Evolutionary conservation across 805 yeast genomes (phyloP), one percentile per base, ranked within the genome.

Genomic region (Cyberlindnera subsufficiens): DNA sequence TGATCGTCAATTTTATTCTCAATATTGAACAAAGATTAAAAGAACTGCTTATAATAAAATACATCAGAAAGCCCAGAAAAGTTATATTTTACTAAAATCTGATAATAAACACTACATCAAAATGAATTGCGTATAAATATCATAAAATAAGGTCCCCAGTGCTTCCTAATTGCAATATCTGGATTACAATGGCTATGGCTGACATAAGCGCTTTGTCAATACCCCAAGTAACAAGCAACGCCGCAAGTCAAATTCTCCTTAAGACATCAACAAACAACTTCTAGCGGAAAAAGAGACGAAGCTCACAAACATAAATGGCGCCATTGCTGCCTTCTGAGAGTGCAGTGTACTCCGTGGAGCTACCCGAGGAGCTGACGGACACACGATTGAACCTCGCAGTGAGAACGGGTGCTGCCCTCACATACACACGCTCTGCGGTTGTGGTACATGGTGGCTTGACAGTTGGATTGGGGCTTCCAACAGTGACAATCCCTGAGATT

Each of bases 381-480:
- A 76, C 75, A 43, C 65, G 84, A 25, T 57, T 70, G 35, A 71
- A 77, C 43, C 63, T 83, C 46, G 78, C 77, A 42, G 74, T 74
- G 37, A 68, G 91, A 43, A 80, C 88, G 1, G 93, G 93, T 14
- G 76, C 87, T 2, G 77, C 87, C 0, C 64, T 79, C 2, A 65
- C 73, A 1, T 66, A 80, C 20, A 68, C 73, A 31, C 74, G 79
- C 51, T 82, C 90, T 6, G 67, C 78, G 39, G 67, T 84, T 1
- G 72, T 80, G 27, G 80, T 77, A 0, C 77, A 68, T 56, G 91
- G 90, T n/a, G 93, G 93, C 0, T 61, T 81, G 15, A 74, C 79
- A 0, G 60, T 79, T 9, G 84, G 82, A 1, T 54, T 84, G 15
- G 48, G 48, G 13, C 44, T 56, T 7, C 35, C 38, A 1, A 15